Evolutionary conservation across 352 stramenopile species (phyloP).

Genomic region (Phytophthora cryptogea): DNA sequence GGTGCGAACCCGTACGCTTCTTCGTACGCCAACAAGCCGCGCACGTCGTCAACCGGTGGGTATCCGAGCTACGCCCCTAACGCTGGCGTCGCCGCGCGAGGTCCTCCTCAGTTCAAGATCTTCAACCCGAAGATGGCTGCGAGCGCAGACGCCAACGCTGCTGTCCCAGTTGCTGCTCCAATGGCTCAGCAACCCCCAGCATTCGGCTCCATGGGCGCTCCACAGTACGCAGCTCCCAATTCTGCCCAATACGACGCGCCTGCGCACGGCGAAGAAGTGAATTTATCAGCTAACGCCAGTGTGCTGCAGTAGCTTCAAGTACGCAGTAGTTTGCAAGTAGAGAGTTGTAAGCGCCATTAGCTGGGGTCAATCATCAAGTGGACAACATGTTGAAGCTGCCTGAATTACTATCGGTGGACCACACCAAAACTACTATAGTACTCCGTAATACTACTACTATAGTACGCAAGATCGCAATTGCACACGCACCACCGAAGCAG

Average conservation of each 20-base stretch:
- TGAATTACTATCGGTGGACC: not conserved
- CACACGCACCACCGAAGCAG: not conserved
- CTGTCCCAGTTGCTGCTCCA: constrained; percentile 16
- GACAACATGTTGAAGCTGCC: not conserved
- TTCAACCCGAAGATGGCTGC: constrained; percentile 80
- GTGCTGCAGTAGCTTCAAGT: constrained; percentile 61
- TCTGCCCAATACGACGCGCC: constrained; percentile 36
- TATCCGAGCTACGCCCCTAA: constrained; percentile 45
- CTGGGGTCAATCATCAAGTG: not conserved
- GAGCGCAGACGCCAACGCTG: constrained; percentile 30
- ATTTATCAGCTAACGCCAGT: constrained; percentile 71
- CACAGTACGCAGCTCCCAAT: constrained; percentile 18
- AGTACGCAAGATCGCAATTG: not conserved
- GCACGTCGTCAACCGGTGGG: constrained; percentile 28
- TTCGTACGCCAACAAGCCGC: constrained; percentile 29
- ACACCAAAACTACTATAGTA: not conserved
- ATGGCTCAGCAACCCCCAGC: constrained; percentile 17
- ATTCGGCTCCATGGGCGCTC: constrained; percentile 29
- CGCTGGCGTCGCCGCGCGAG: constrained; percentile 33
- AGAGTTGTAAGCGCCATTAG: not conserved
- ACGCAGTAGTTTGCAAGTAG: constrained; percentile 8
- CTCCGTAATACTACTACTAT: too few species aligned
- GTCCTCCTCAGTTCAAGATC: constrained; percentile 86
- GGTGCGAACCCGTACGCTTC: constrained; percentile 68
- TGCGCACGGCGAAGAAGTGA: constrained; percentile 65